Evolutionary conservation across 495 filamentous ascomycete genomes (phyloP), one percentile per base, ranked within the genome.

Genomic region (Rusavskia elegans): DNA sequence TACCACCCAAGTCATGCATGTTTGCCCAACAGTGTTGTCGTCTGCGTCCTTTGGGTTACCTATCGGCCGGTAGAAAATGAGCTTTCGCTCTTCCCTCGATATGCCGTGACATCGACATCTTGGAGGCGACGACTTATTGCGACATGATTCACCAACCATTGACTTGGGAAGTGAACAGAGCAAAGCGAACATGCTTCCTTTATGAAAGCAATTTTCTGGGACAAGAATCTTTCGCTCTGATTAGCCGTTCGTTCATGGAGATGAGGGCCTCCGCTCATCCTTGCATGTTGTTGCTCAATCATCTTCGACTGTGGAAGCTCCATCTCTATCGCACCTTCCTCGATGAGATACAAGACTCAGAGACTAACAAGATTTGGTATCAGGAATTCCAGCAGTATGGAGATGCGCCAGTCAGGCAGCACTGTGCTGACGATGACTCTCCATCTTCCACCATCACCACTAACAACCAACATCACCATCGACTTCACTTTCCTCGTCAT

Each of bases 351-450:
- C 42, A 17, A 50, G 0, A 49, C 48, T 59, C 13, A 3, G 49
- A 51, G 8, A 52, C 59, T 62, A 53, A 62, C 30, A 30, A 54
- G 6, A 30, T 29, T 45, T 10, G 23, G 23, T 35, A 21, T 19
- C 48, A 85, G 80, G 87, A 94, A 62, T 83, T 93, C 52, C 75
- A 80, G 20, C 80, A 82, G 50, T 86, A 83, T 62, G 87, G 87
- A 23, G 85, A 90, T 64, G 87, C 87, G 17, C 87, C 86, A 19
- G 81, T 93, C 29, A 77, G 84, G 48, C 75, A 83, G n/a, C 82
- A 83, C 35, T 80, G 74, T 62, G 65, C 66, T 27, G 69, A 67
- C 20, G 73, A 73, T n/a, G 62, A 62, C 55, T 39, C 58, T 53
- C 29, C 49, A 56, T 56, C 45, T 70, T 54, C 70, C 61, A 55